Conservation (phyloP, 208 protist species). For the Wallacemonas sp. region DNA sequence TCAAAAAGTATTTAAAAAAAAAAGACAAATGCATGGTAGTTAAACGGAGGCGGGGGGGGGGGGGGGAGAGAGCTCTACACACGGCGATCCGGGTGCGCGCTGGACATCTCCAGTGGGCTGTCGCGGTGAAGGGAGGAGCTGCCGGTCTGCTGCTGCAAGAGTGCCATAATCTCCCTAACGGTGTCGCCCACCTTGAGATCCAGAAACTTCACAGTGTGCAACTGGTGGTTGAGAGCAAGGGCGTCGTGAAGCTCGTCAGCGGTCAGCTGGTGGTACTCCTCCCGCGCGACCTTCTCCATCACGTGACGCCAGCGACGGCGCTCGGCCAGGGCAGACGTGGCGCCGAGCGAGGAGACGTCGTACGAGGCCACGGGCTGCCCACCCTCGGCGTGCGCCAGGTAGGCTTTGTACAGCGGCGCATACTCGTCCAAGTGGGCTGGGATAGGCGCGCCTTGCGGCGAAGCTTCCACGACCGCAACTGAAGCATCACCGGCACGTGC, state of each 20-base stretch:
- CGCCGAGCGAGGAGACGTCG: slow-evolving; percentile 51
- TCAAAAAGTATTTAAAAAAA: no score
- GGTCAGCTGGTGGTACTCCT: slow-evolving; percentile 75
- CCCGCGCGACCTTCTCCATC: slow-evolving; percentile 73
- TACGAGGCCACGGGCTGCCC: slow-evolving; percentile 58
- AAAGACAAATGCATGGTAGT: no score
- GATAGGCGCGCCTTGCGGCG: slow-evolving; percentile 7
- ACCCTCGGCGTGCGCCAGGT: slow-evolving; percentile 59
- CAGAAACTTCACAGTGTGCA: slow-evolving; percentile 88
- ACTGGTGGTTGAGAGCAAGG: slow-evolving; percentile 63
- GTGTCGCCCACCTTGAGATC: slow-evolving; percentile 87
- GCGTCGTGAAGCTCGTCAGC: slow-evolving; percentile 58
- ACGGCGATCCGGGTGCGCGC: slow-evolving; percentile 78
- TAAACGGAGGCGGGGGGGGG: no score
- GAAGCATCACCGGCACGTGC: no score
- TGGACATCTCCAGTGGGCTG: slow-evolving; percentile 49
- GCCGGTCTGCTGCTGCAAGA: slow-evolving; percentile 55
- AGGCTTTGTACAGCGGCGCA: slow-evolving; percentile 62
- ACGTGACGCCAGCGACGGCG: slow-evolving; percentile 72
- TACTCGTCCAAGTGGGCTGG: slow-evolving; percentile 44
- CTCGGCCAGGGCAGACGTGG: slow-evolving; percentile 40
- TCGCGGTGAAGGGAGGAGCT: slow-evolving; percentile 49
- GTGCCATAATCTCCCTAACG: slow-evolving; percentile 71
- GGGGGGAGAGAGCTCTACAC: no score
- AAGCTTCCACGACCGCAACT: no score